Percentiles rank a stretch among this genome's conserved stretches.
These are phyloP conservation scores for Zygosaccharomyces sapae DNA, from an alignment of 1,139 yeast species.

Conservation along the genomic window DNA sequence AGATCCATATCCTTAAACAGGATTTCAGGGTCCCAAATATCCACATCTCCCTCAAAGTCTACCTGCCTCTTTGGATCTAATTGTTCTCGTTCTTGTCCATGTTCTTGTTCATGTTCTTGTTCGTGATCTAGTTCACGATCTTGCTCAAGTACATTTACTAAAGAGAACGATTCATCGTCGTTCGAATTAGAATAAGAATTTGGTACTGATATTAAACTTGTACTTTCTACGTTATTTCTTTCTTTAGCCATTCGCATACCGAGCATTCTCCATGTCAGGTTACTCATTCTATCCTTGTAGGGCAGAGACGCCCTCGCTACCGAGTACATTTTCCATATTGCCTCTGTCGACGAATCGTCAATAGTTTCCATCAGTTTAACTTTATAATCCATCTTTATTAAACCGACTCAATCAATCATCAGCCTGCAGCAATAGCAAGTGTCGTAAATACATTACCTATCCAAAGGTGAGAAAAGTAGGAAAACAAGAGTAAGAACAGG, in stretches of 20 bases:
- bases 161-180: neutral
- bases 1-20: neutral
- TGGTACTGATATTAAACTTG: neutral
- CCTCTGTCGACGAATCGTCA: slow-evolving; percentile 48
- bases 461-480: neutral
- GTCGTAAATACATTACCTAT: neutral
- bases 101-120: slow-evolving; percentile 8
- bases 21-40: slow-evolving; percentile 2
- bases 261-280: slow-evolving; percentile 85
- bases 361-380: slow-evolving; percentile 23
- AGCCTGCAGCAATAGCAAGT: neutral
- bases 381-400: slow-evolving; percentile 8
- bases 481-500: neutral
- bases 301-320: slow-evolving; percentile 77
- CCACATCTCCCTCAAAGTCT: neutral
- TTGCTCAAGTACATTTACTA: slow-evolving; percentile 12
- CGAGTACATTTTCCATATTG: slow-evolving; percentile 76
- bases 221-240: slow-evolving; percentile 7
- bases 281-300: slow-evolving; percentile 69
- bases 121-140: slow-evolving; percentile 11
- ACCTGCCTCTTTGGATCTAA: slow-evolving; percentile 1
- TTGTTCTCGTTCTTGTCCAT: neutral
- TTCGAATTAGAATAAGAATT: neutral
- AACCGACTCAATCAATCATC: neutral
- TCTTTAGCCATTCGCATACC: slow-evolving; percentile 43